Base-by-base conservation (phyloP, 2,329 filamentous ascomycete genomes). In the Shiraia bambusicola region DNA sequence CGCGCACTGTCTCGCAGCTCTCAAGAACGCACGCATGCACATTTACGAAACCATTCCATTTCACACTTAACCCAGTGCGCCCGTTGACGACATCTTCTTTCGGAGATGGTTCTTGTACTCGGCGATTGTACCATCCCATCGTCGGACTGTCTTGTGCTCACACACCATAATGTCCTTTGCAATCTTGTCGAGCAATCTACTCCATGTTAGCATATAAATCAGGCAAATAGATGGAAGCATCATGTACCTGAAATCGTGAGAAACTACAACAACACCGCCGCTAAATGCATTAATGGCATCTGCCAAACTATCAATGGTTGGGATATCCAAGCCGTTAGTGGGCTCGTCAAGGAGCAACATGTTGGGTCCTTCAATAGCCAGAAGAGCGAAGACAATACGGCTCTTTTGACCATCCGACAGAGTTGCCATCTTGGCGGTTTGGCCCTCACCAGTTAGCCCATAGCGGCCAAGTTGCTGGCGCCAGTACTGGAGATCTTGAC, bases 111-210 rank as follows among this genome's bases (percentile, higher is more conserved):
- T 88, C 88, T 98, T 98, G 88, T 98, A 98, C 47, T 90, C 84
- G 59, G 85, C 86, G 65, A 98, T 98, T 53, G 74, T 76, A 61
- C 92, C 92, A 51, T 92, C 84, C 93, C 93, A 98, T 63, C 82
- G 75, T 61, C 80, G 84, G 60, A 97, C 90, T 11, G 90, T 91
- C 81, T 91, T 90, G 83, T 98, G 90, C 77, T 98, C 93, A 74
- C 94, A 98, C 42, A 98, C 93, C 76, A 98, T 84, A 73, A 98
- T 98, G 72, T 98, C 89, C 81, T 98, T 98, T 61, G 93, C 93
- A 71, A 98, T 97, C 80, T 95, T 96, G 82, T 98, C 93, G 55
- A 98, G 84, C 65, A 98, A 79, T 79, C 92, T 94, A 59, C 35
- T 25, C 34, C 42, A n/a, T 26, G 57, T 76, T 61, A 75, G 72